Percentiles rank a stretch among this genome's conserved stretches.
These are phyloP conservation scores for Colletotrichum australisinense DNA, from an alignment of 2,329 filamentous ascomycete genomes.

Conservation along the genomic window DNA sequence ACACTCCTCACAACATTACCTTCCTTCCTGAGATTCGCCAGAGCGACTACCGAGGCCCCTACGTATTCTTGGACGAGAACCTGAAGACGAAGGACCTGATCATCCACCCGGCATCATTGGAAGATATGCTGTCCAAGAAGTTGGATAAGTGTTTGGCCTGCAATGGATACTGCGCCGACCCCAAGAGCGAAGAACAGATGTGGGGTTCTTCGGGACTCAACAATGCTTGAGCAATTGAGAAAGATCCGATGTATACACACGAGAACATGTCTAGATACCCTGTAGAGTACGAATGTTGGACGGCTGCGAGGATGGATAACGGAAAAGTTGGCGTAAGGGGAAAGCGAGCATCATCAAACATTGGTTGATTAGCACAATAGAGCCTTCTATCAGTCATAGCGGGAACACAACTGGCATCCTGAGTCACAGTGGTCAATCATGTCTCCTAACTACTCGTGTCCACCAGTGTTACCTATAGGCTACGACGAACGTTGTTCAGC, in stretches of 20 bases:
- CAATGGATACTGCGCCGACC: conserved; percentile 30
- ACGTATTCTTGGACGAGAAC: conserved; percentile 33
- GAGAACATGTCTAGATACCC: conserved; percentile 30
- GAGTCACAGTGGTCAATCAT: not conserved
- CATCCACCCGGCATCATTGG: conserved; percentile 24
- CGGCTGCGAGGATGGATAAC: not conserved
- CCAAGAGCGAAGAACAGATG: conserved; percentile 19
- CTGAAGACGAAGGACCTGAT: conserved; percentile 41
- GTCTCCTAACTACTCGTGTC: no score
- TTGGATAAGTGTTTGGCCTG: conserved; percentile 33
- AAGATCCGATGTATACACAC: not conserved
- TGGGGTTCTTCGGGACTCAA: conserved; percentile 8
- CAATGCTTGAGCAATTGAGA: not conserved
- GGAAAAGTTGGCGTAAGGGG: not conserved
- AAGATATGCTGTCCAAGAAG: conserved; percentile 34
- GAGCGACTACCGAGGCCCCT: conserved; percentile 33
- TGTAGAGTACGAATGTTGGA: conserved; percentile 7
- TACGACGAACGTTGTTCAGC: not conserved
- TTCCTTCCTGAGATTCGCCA: conserved; percentile 28
- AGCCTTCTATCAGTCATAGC: not conserved
- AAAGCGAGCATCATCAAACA: not conserved
- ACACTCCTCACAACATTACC: conserved; percentile 18
- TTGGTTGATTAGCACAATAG: not conserved
- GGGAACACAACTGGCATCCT: not conserved
- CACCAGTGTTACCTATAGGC: not conserved